Conservation (phyloP, 2,329 filamentous ascomycete species). For the Aureobasidium sp. region DNA sequence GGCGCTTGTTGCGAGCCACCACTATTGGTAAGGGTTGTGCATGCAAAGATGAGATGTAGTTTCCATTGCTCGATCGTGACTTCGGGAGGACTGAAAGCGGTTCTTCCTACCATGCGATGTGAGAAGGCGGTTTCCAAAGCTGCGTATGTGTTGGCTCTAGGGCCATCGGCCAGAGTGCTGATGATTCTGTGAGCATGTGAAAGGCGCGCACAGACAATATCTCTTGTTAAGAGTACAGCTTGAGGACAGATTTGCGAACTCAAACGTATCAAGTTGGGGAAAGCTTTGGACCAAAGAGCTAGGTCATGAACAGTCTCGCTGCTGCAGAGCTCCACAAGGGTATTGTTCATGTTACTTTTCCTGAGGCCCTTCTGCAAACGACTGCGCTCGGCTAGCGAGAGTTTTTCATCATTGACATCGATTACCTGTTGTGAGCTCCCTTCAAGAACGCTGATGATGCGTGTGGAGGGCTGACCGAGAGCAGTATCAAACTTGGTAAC, state of each 20-base stretch:
- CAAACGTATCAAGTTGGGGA: slow-evolving; percentile 87
- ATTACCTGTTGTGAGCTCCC: slow-evolving; percentile 82
- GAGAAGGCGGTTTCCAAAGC: slow-evolving; percentile 53
- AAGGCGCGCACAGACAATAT: slow-evolving; percentile 86
- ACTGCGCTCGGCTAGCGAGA: slow-evolving; percentile 88
- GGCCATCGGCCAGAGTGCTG: slow-evolving; percentile 65
- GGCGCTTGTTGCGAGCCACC: slow-evolving; percentile 54
- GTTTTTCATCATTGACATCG: slow-evolving; percentile 83
- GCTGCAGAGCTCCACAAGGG: slow-evolving; percentile 86
- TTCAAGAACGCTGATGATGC: slow-evolving; percentile 88
- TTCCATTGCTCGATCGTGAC: slow-evolving; percentile 97
- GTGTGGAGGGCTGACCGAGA: slow-evolving; percentile 65
- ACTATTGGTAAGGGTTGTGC: slow-evolving; percentile 78
- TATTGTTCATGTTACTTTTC: slow-evolving; percentile 74
- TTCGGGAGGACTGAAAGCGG: slow-evolving; percentile 50
- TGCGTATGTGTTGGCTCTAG: slow-evolving; percentile 41
- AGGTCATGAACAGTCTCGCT: slow-evolving; percentile 93
- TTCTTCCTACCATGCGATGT: slow-evolving; percentile 17
- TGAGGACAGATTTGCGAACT: slow-evolving; percentile 88
- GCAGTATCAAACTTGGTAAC: slow-evolving; percentile 92
- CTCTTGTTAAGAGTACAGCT: slow-evolving; percentile 81
- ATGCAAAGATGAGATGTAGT: slow-evolving; percentile 92
- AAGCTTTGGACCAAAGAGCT: slow-evolving; percentile 95
- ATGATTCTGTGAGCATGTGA: slow-evolving; percentile 89
- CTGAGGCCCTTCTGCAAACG: slow-evolving; percentile 84